Evolutionary conservation across 2,329 filamentous ascomycete species (phyloP), one percentile per base, ranked within the genome.

Genomic region (Falciphora oryzae): DNA sequence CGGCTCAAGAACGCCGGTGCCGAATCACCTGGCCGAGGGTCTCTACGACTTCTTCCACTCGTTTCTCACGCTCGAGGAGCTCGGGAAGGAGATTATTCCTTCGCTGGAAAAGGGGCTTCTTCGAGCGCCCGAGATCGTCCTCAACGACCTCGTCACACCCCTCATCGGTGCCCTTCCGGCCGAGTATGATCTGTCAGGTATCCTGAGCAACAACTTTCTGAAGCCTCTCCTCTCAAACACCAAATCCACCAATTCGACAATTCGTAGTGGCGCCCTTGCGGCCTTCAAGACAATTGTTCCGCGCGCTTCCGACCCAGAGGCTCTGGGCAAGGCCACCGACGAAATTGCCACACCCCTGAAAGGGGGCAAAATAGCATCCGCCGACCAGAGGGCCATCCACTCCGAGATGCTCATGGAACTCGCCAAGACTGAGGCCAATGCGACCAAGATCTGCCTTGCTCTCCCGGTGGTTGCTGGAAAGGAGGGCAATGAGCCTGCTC

Each of bases 191-290:
- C 81, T 98, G 25, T 94, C 94, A 11, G 84, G 87, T 53, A 78
- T 90, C 5, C 81, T 98, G 25, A 83, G 85, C 63, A 81, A 83
- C 31, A 90, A 90, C 67, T 81, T 99, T 50, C 76, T 96, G 53
- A 98, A 97, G 75, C 92, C 93, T 7, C 80, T 99, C 16, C 78
- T 98, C n/a, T 88, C 92, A 57, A 97, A 93, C 73, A 82, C 93
- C 75, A 97, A 96, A 76, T 98, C 95, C 1, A 93, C 90, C 72
- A 98, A 97, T 74, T 79, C 85, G 18, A 77, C 77, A 2, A 92
- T 97, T 67, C 88, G 94, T 65, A 85, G 85, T 67, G 93, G 92
- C 29, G 90, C 91, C 11, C 78, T 93, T 28, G 81, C 83, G 56
- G 90, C 90, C 10, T 97, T 98, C 74, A 83, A 84, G 68, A 83